phyloP scores from a whole-genome alignment of 2,329 filamentous ascomycete species.

The Colletotrichum liriopes region DNA sequence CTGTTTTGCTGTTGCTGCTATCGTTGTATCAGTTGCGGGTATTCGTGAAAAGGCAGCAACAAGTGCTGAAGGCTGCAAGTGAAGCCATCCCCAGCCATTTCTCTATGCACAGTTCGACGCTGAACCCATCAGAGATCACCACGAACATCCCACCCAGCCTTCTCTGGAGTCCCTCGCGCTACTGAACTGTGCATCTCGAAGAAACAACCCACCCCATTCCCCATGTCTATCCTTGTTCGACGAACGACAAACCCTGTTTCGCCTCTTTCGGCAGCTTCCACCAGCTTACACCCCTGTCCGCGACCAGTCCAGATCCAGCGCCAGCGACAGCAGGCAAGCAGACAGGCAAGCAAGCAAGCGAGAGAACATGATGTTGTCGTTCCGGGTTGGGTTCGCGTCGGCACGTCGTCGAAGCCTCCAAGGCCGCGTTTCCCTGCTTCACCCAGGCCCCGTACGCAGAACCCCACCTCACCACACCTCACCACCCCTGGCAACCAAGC shows the following conservation, averaged over 20 bases:
- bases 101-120: slow-evolving; percentile 12
- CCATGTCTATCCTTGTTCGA: not conserved
- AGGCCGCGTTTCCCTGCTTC: slow-evolving; percentile 32
- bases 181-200: not conserved
- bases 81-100: slow-evolving; percentile 41
- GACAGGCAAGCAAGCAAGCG: not conserved
- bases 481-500: slow-evolving; percentile 17
- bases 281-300: slow-evolving; percentile 6
- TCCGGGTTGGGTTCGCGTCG: not conserved
- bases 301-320: slow-evolving; percentile 10
- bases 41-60: not conserved
- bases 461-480: slow-evolving; percentile 13
- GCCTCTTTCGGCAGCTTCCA: slow-evolving; percentile 15
- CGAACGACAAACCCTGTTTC: slow-evolving; percentile 12
- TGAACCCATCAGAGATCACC: slow-evolving; percentile 10
- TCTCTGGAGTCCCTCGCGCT: slow-evolving; percentile 7
- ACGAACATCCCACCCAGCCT: slow-evolving; percentile 21
- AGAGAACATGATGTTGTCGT: slow-evolving; percentile 5
- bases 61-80: slow-evolving; percentile 15
- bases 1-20: not conserved
- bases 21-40: not conserved
- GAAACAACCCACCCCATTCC: not conserved
- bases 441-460: slow-evolving; percentile 28
- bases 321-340: not conserved
- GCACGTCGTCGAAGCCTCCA: not conserved